A percentile compares a stretch with the other conserved stretches of the same genome.
Conservation (phyloP, 495 filamentous ascomycete species). For the Friedmanniomyces endolithicus region DNA sequence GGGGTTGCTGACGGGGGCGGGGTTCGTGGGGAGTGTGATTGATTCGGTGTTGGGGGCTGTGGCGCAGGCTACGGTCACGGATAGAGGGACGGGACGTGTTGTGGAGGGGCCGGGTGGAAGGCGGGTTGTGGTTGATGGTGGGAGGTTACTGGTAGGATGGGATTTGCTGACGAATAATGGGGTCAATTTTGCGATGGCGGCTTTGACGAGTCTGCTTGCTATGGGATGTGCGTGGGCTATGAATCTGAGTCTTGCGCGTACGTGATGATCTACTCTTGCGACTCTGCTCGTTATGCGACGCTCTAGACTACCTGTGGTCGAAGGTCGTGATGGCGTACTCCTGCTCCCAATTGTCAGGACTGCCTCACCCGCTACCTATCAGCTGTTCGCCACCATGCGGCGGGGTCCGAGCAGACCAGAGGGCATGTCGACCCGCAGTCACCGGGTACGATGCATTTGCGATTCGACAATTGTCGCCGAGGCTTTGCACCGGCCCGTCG, state of each 20-base stretch:
- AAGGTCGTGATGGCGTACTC: too few species aligned
- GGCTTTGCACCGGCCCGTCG: too few species aligned
- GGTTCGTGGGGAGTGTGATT: conserved; percentile 63
- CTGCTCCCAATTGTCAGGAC: too few species aligned
- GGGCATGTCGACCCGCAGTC: too few species aligned
- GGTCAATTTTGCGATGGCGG: conserved; percentile 84
- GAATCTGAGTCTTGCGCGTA: not conserved
- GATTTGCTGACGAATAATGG: conserved; percentile 86
- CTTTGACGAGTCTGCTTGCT: conserved; percentile 61
- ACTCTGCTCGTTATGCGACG: too few species aligned
- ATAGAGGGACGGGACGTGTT: conserved; percentile 69
- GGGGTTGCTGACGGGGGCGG: conserved; percentile 52
- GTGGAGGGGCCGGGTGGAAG: conserved; percentile 76
- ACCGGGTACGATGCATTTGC: too few species aligned
- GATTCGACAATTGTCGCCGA: too few species aligned
- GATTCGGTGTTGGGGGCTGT: conserved; percentile 79
- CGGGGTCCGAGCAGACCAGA: too few species aligned
- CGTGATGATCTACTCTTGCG: not conserved
- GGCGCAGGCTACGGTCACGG: conserved; percentile 77
- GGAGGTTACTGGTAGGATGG: conserved; percentile 42
- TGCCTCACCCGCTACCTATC: too few species aligned
- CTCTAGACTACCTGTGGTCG: too few species aligned
- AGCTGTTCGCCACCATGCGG: too few species aligned
- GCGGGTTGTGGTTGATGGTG: conserved; percentile 43
- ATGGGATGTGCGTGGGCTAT: conserved; percentile 41